Conservation (phyloP, 305 asterid species). For the Caryopteris hybrid region DNA sequence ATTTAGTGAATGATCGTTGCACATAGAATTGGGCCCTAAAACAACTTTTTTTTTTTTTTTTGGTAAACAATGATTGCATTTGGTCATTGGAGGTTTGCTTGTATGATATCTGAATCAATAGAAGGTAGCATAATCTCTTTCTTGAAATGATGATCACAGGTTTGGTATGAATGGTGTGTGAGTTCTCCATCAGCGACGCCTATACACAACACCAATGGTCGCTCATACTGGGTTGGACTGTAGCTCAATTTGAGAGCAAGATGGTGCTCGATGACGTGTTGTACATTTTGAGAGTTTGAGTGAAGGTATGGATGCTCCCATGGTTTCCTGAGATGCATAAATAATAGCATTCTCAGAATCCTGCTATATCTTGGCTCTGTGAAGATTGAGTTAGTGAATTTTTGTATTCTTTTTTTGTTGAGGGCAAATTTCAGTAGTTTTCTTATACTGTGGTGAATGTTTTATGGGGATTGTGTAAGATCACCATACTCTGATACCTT, state of each 20-base stretch:
- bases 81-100: background rate
- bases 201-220: conserved; percentile 89
- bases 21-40: too few relatives aligned
- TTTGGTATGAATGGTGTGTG: conserved; percentile 98
- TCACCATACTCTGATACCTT: too few relatives aligned
- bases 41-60: too few relatives aligned
- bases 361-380: background rate
- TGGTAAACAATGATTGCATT: background rate
- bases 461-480: too few relatives aligned
- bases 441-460: too few relatives aligned
- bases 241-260: conserved; percentile 20
- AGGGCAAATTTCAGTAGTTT: too few relatives aligned
- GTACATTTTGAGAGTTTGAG: conserved; percentile 16
- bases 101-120: background rate
- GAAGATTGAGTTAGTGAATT: background rate
- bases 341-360: background rate
- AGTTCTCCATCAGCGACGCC: conserved; percentile 72
- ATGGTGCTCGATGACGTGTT: conserved; percentile 13
- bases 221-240: conserved; percentile 98
- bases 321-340: background rate
- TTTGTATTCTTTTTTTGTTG: too few relatives aligned
- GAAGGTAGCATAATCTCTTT: background rate
- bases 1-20: too few relatives aligned
- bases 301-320: too few relatives aligned
- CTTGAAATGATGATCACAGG: conserved; percentile 44